Evolutionary conservation across 2,329 filamentous ascomycete genomes (phyloP).

Genomic region (Pseudogymnoascus sp.): DNA sequence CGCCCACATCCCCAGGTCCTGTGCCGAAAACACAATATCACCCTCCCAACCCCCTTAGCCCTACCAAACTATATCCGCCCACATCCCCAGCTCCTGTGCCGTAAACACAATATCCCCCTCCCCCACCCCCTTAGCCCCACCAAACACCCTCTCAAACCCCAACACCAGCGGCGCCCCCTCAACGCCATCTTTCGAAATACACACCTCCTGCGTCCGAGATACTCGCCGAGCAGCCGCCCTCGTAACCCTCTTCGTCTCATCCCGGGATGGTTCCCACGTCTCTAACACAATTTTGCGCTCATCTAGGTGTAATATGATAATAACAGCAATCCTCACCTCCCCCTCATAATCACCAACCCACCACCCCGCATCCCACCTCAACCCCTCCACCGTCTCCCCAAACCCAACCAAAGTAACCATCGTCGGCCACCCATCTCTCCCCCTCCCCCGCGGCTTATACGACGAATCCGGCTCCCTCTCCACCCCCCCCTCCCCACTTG

Average conservation of each 20-base stretch:
- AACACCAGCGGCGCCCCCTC: not conserved
- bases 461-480: not conserved
- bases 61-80: too few species aligned
- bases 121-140: not conserved
- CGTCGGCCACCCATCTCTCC: not conserved
- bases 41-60: not conserved
- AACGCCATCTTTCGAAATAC: not conserved
- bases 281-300: not conserved
- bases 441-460: not conserved
- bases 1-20: not conserved
- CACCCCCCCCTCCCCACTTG: not conserved
- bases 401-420: not conserved
- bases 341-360: not conserved
- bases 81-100: not conserved
- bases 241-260: not conserved
- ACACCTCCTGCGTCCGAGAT: not conserved
- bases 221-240: not conserved
- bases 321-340: not conserved
- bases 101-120: not conserved
- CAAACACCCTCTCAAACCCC: not conserved
- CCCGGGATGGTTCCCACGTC: not conserved
- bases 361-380: not conserved
- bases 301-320: not conserved
- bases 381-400: not conserved
- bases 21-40: not conserved